Evolutionary conservation across 129 eudicot genomes (phyloP).

Genomic region (Tagetes erecta): DNA sequence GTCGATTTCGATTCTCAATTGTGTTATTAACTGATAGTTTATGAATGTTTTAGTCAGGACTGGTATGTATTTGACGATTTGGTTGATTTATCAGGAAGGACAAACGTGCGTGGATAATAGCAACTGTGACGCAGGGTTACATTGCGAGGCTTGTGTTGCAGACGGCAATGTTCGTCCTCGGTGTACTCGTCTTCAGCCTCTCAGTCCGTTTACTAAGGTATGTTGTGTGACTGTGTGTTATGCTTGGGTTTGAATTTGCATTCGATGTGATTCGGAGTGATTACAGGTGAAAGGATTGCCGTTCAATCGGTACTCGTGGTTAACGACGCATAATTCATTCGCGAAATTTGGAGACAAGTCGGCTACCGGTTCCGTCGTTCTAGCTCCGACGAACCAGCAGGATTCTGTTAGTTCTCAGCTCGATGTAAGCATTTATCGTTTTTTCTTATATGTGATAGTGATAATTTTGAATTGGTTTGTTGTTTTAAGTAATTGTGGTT

Average conservation of each 20-base stretch:
- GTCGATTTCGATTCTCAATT: conserved; percentile 22
- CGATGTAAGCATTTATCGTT: conserved; percentile 43
- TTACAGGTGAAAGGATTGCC: conserved; percentile 84
- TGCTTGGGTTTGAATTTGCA: neutral
- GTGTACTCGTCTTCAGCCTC: conserved; percentile 81
- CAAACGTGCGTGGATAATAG: conserved; percentile 48
- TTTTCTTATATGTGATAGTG: neutral
- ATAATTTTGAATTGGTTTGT: neutral
- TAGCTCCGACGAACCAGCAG: conserved; percentile 89
- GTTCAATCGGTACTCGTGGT: conserved; percentile 87
- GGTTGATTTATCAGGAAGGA: conserved; percentile 53
- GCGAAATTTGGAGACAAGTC: conserved; percentile 70
- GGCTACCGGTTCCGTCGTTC: conserved; percentile 63
- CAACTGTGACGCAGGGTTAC: conserved; percentile 73
- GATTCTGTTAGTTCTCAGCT: conserved; percentile 82
- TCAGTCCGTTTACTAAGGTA: conserved; percentile 69
- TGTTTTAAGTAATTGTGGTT: neutral
- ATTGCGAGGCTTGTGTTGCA: conserved; percentile 86
- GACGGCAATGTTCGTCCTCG: conserved; percentile 70
- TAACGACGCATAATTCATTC: conserved; percentile 92
- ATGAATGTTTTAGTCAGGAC: conserved; percentile 8
- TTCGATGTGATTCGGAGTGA: conserved; percentile 1
- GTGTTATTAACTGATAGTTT: neutral
- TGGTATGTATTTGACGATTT: neutral
- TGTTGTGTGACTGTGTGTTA: neutral